phyloP scores from a whole-genome alignment of 495 filamentous ascomycete genomes.

The Lophiostoma macrostomum region DNA sequence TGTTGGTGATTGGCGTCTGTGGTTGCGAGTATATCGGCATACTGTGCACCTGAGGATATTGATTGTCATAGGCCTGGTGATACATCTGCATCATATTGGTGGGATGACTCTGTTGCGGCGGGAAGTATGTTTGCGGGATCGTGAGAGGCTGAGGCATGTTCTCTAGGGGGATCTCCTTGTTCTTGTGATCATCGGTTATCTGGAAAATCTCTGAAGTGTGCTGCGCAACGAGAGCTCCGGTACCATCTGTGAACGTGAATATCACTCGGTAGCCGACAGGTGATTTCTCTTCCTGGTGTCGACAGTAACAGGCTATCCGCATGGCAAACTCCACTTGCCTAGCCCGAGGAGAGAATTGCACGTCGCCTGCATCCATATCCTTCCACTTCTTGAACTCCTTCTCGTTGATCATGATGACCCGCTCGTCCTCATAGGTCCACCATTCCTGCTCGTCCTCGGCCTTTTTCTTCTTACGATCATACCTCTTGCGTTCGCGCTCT shows the following conservation, averaged over 20 bases:
- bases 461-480: conserved; percentile 24
- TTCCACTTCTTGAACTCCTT: conserved; percentile 28
- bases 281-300: conserved; percentile 25
- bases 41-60: not conserved
- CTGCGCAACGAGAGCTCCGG: conserved; percentile 15
- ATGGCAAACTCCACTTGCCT: conserved; percentile 25
- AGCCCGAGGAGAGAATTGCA: not conserved
- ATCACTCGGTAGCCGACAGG: conserved; percentile 25
- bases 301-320: conserved; percentile 29
- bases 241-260: conserved; percentile 23
- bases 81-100: conserved; percentile 8
- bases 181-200: conserved; percentile 28
- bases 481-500: conserved; percentile 22
- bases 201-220: conserved; percentile 13
- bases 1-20: conserved; percentile 3
- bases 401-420: conserved; percentile 30
- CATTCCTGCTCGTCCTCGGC: conserved; percentile 23
- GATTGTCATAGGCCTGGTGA: conserved; percentile 2
- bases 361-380: conserved; percentile 9
- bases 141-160: not conserved
- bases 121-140: conserved; percentile 7
- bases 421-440: conserved; percentile 9
- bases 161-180: conserved; percentile 18
- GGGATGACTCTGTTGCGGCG: not conserved
- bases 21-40: conserved; percentile 14